Evolutionary conservation across 2,329 filamentous ascomycete genomes (phyloP), one percentile per base, ranked within the genome.

Genomic region (Botrytis deweyae): DNA sequence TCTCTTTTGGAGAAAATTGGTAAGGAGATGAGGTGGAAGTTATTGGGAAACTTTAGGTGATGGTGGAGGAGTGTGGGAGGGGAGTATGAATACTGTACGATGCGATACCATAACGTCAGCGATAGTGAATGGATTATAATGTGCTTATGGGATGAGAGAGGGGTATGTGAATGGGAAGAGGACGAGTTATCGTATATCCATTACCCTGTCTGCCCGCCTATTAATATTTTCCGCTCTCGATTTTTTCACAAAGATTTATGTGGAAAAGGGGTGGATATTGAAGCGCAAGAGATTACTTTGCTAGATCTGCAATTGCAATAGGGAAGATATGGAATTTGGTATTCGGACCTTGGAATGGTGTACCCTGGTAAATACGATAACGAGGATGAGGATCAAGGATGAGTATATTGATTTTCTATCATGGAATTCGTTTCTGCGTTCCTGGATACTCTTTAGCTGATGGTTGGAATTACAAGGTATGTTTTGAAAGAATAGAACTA

Each of bases 71-170:
- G 44, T 46, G n/a, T 29, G n/a, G 12, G n/a, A 4, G 3, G 0
- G n/a, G 0, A 16, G 0, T 16, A 25, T n/a, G 49, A n/a, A 29
- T 14, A 14, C 49, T n/a, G 25, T 52, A 1, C 10, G 10, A 52
- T 58, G 14, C 1, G 3, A 16, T n/a, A 12, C 2, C 0, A 14
- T 16, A 3, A n/a, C 2, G 25, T 7, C 3, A 55, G 3, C 5
- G 49, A 22, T 9, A 22, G 3, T 9, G 44, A 46, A 25, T 1
- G 49, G 14, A 18, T 16, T 16, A 0, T 8, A 14, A 18, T 29
- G n/a, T 29, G 6, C 16, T 58, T 29, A 29, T 18, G 3, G 52
- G 6, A 29, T 33, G 25, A 29, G n/a, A 6, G 6, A 55, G 25
- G 52, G 52, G 14, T 55, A 18, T 7, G 14, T 3, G 8, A 55